Evolutionary conservation across 2,329 filamentous ascomycete genomes (phyloP).

Genomic region (Aspergillus hortae): DNA sequence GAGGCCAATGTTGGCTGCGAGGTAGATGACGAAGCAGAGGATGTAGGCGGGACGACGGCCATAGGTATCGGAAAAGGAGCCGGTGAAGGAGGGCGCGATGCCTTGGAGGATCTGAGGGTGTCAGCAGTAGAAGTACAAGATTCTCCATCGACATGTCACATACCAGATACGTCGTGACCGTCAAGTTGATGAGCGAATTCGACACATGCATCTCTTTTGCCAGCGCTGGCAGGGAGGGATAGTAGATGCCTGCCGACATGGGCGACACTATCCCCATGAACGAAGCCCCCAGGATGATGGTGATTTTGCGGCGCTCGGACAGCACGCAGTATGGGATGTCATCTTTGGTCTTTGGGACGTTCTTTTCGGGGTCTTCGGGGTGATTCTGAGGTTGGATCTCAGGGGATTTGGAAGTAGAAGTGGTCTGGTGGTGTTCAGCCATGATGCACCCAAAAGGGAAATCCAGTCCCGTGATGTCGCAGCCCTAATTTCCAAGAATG

Average conservation of each 20-base stretch:
- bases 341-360: background rate
- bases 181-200: conserved; percentile 43
- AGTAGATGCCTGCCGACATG: conserved; percentile 29
- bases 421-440: background rate
- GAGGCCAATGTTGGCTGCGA: conserved; percentile 36
- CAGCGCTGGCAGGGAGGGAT: conserved; percentile 28
- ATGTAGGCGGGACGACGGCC: conserved; percentile 62
- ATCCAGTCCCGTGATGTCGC: background rate
- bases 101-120: conserved; percentile 53
- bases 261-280: conserved; percentile 18
- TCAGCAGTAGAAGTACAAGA: background rate
- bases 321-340: conserved; percentile 5
- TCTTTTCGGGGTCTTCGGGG: background rate
- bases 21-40: conserved; percentile 49
- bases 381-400: background rate
- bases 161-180: conserved; percentile 48
- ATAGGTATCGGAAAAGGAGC: conserved; percentile 59
- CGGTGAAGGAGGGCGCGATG: conserved; percentile 58
- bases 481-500: background rate
- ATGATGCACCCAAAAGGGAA: background rate
- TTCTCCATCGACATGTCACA: conserved; percentile 21
- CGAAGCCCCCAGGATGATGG: conserved; percentile 3
- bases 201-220: conserved; percentile 38
- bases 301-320: conserved; percentile 3
- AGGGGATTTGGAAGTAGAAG: background rate